Base-by-base conservation (phyloP, 1,284 basidiomycete genomes). In the Lignosus rhinocerotis region DNA sequence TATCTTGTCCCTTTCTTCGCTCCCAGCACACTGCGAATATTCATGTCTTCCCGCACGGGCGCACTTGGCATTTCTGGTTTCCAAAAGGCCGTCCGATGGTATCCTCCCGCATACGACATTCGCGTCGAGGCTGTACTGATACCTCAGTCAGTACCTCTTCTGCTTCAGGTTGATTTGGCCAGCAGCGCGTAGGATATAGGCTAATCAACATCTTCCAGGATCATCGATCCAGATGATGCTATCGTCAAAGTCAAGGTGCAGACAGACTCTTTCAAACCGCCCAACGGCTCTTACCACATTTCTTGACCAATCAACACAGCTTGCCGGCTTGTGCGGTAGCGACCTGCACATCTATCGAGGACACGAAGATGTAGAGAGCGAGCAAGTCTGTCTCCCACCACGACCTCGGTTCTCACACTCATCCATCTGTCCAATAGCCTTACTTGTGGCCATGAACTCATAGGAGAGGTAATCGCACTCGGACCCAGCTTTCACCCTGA, bases 331-430 rank as follows among this genome's bases (percentile, higher is more conserved):
- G 6, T 91, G 90, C 72, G 93, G 93, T 66, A 93, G 90, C 60
- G 93, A 95, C 73, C 76, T 94, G 34, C 93, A 96, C 67, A 73
- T 84, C 38, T 94, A 93, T 68, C 79, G 91, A 49, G 90, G 89
- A 1, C 78, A 77, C 38, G 80, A 77, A 49, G 69, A 67, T 1
- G 61, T 77, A 21, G 66, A 71, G 39, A 67, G 56, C 44, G 60
- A 68, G 69, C 67, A 47, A 33, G 64, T 66, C 38, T 14, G 43
- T 17, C 42, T 55, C 34, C 43, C 49, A 46, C 48, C n/a, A 31
- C 42, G 16, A 14, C 53, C 5, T 39, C 5, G 36, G n/a, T 14
- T 5, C 36, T 33, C 30, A 42, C n/a, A 30, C 48, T 39, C 31
- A 51, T 36, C 8, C 45, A 21, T 55, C 47, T 44, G 31, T 25